A percentile compares a stretch with the other conserved stretches of the same genome.
Conservation (phyloP, 2,329 filamentous ascomycete species). For the Fusarium neocosmosporiellum region DNA sequence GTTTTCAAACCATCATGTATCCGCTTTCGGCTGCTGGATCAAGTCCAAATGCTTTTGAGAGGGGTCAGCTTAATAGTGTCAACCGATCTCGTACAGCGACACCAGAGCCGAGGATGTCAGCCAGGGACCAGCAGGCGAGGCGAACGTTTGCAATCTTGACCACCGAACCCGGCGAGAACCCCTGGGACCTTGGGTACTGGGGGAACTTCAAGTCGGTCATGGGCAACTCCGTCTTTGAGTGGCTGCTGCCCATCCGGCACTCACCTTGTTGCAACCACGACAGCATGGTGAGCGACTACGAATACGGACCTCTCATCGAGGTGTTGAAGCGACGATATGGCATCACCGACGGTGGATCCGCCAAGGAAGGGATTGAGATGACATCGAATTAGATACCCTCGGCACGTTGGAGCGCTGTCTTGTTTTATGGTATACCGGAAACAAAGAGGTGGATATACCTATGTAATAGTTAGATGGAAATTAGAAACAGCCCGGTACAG, state of each 20-base stretch:
- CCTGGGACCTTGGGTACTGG: slow-evolving; percentile 80
- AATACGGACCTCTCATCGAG: slow-evolving; percentile 71
- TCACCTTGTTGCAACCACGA: slow-evolving; percentile 81
- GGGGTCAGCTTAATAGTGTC: slow-evolving; percentile 2
- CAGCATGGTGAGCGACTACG: slow-evolving; percentile 73
- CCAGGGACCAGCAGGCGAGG: slow-evolving; percentile 60
- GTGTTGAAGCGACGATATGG: slow-evolving; percentile 60
- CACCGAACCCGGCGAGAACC: slow-evolving; percentile 80
- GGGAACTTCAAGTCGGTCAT: slow-evolving; percentile 84
- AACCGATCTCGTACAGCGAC: slow-evolving; percentile 24
- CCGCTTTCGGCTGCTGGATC: slow-evolving; percentile 57
- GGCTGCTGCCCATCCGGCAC: slow-evolving; percentile 80
- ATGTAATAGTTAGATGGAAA: slow-evolving; percentile 22
- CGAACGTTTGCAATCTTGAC: slow-evolving; percentile 84
- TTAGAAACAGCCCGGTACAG: background rate
- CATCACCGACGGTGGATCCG: slow-evolving; percentile 25
- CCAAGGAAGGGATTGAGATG: slow-evolving; percentile 33
- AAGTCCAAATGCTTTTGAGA: slow-evolving; percentile 9
- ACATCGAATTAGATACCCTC: slow-evolving; percentile 35
- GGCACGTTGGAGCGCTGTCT: background rate
- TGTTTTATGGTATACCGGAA: background rate
- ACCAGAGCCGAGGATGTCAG: slow-evolving; percentile 24
- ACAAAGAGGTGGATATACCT: slow-evolving; percentile 14
- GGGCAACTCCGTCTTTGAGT: slow-evolving; percentile 77
- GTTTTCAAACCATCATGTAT: slow-evolving; percentile 67